phyloP scores from a whole-genome alignment of 805 yeast species.

The Nakazawaea ambrosiae region DNA sequence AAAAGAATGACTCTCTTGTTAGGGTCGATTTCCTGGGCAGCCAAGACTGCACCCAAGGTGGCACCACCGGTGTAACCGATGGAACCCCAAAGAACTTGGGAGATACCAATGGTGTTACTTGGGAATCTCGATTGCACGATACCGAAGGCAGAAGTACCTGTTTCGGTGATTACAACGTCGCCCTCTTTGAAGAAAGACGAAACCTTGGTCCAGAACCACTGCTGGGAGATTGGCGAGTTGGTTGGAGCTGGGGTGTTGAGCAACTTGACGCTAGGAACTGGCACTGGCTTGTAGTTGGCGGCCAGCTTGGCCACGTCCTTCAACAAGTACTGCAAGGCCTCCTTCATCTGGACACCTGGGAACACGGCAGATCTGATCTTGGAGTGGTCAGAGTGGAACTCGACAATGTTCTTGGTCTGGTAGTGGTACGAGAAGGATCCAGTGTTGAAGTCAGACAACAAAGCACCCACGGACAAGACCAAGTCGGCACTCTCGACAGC shows the following conservation, averaged over 20 bases:
- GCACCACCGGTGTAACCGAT: constrained; percentile 69
- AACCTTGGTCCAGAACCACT: constrained; percentile 62
- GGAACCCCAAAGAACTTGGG: constrained; percentile 74
- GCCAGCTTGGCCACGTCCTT: constrained; percentile 29
- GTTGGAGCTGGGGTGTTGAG: constrained; percentile 38
- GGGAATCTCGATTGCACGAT: constrained; percentile 63
- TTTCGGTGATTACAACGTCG: constrained; percentile 63
- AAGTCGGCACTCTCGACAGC: constrained; percentile 72
- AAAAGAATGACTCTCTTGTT: constrained; percentile 56
- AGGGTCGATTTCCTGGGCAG: constrained; percentile 57
- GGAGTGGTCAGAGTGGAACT: constrained; percentile 72
- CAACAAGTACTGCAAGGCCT: constrained; percentile 38
- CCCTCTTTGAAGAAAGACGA: constrained; percentile 59
- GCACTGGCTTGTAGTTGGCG: constrained; percentile 39
- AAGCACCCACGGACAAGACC: constrained; percentile 72
- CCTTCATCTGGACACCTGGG: constrained; percentile 69
- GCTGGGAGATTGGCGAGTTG: constrained; percentile 47
- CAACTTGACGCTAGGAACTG: constrained; percentile 47
- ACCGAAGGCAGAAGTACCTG: constrained; percentile 75
- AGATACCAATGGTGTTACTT: constrained; percentile 51
- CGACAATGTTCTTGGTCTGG: constrained; percentile 66
- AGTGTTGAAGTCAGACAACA: constrained; percentile 84
- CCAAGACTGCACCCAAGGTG: constrained; percentile 60
- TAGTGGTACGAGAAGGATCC: constrained; percentile 72
- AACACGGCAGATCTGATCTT: constrained; percentile 63